Base-by-base conservation (phyloP, 257 asterid genomes). In the Nicotiana benthamiana region DNA sequence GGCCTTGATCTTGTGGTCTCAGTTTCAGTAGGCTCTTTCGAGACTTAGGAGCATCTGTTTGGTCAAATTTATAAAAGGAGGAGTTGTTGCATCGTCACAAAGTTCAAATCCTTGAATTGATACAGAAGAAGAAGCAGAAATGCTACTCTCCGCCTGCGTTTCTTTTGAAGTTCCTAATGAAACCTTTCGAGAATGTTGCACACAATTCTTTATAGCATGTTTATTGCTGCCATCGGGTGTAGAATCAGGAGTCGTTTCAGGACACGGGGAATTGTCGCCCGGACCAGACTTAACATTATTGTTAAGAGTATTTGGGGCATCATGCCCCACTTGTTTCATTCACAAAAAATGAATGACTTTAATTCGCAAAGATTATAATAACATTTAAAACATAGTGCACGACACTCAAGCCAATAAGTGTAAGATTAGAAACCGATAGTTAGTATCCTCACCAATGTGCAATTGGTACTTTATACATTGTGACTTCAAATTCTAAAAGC, bases 81-180 rank as follows among this genome's bases (percentile, higher is more conserved):
- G 91, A 51, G 93, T 83, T 8, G 86, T 63, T 5, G 89, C 90
- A 80, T 72, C 78, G 9, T 90, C 96, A 85, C 87, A 87, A 79
- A 93, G 85, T 82, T 92, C 99, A 66, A 89, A 90, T 82, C 89
- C 93, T 88, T 93, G 97, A 79, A 92, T 81, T 40, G 97, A 90
- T 75, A 93, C 90, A 1, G 94, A 91, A 82, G 97, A 90, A 63
- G 95, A 92, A 30, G 93, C 96, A 17, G 97, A 93, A 82, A 92
- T 87, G 87, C 92, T 86, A 88, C 94, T 90, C 22, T 91, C 93
- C 30, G 91, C 83, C 24, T 88, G 90, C 79, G 77, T 72, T 83
- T 90, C 91, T 83, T 88, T 88, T n/a, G 91, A 85, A 36, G 85
- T 81, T 67, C 82, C 85, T 13, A 53, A 85, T 48, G 43, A 79